A percentile compares a stretch with the other conserved stretches of the same genome.
These are phyloP conservation scores for Luffa acutangula DNA, from an alignment of 306 rosid species.

Conservation along the genomic window DNA sequence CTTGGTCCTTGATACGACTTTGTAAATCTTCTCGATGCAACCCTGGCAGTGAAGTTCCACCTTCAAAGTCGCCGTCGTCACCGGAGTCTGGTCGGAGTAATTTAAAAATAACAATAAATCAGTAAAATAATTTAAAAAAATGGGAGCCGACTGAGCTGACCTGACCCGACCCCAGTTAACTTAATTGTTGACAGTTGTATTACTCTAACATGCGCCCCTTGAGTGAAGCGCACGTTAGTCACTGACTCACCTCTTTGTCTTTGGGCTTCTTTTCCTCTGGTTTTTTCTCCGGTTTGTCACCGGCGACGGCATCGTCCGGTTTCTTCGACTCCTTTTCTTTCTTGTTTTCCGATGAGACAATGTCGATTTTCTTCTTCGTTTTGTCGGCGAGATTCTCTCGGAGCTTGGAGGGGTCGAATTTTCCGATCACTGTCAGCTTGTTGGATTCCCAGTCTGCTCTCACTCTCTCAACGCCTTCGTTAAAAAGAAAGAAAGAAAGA, in stretches of 20 bases:
- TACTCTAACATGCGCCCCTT: not conserved
- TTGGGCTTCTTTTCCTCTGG: constrained; percentile 25
- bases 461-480: constrained; percentile 35
- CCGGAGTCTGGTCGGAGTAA: constrained; percentile 31
- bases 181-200: not conserved
- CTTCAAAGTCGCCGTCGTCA: constrained; percentile 55
- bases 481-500: not conserved
- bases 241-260: constrained; percentile 39
- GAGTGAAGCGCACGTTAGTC: constrained; percentile 9
- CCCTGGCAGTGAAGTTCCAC: constrained; percentile 65
- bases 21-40: constrained; percentile 41
- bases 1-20: constrained; percentile 26
- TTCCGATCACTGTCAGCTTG: constrained; percentile 49
- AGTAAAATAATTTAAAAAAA: not conserved
- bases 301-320: constrained; percentile 7
- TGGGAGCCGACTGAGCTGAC: not conserved
- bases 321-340: constrained; percentile 25
- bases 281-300: constrained; percentile 15
- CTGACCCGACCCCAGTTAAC: not conserved
- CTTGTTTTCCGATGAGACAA: constrained; percentile 36
- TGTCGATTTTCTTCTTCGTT: constrained; percentile 46
- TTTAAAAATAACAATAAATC: not conserved
- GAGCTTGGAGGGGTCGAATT: constrained; percentile 36
- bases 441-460: constrained; percentile 28
- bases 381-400: constrained; percentile 32